Evolutionary conservation across 169 alveolate genomes (phyloP), one percentile per base, ranked within the genome.

Genomic region (Eimeria tenella): DNA sequence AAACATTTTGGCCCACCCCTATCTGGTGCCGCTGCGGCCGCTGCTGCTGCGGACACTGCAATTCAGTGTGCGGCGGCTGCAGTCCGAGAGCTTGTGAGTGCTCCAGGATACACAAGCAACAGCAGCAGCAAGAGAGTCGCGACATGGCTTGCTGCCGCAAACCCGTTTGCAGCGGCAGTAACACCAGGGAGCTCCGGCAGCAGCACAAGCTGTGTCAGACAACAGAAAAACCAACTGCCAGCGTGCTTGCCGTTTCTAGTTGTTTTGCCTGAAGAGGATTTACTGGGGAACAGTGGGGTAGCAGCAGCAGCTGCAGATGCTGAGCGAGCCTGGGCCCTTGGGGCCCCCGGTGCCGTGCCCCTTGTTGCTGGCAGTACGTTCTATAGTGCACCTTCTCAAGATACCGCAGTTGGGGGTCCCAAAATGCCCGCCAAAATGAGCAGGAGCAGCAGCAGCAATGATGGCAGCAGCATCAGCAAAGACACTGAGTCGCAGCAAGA

Each of bases 91-190:
- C 55, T 73, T 15, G 82, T 73, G 6, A 25, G 82, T 17, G 19
- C 68, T 58, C 11, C 21, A 10, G 19, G 21, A 13, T 13, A 17
- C 68, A 58, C 82, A 7, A 73, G 82, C 55, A 73, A n/a, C 55
- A 73, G 82, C 56, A 21, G 82, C 58, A 21, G 82, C 82, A 73
- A 50, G 82, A 21, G 82, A 73, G 82, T 73, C 49, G 82, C 82
- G 21, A 73, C 82, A 15, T 73, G 82, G 82, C 11, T 73, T 73
- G 50, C 82, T 25, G 82, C 82, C 23, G 55, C 82, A 17, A 73
- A 73, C 0, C 82, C 82, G 19, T 73, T 73, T 42, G 82, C 82
- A 73, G 82, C 58, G 19, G 82, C 82, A 73, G 49, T 21, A 21
- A 2, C 23, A 42, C 17, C 82, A 42, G 77, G 5, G 49, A 7